These are phyloP conservation scores for Camelina neglecta DNA, from an alignment of 345 rosid genomes.

Conservation along the genomic window DNA sequence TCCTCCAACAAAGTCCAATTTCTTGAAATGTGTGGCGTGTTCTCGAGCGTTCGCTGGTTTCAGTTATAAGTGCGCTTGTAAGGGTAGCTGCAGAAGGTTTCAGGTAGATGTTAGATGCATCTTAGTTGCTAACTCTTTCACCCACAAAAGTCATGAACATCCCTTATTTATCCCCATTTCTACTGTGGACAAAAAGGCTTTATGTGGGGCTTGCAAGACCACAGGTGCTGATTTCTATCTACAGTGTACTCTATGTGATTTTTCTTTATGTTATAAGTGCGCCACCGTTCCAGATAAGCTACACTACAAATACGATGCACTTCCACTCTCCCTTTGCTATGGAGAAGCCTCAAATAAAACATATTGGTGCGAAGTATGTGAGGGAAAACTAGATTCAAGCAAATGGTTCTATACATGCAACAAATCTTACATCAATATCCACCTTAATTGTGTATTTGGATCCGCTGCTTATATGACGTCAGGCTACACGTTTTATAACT, in stretches of 20 bases:
- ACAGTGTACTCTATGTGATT: neutral
- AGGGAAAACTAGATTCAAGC: neutral
- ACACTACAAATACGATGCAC: neutral
- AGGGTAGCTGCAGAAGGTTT: neutral
- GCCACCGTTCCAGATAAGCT: slow-evolving; percentile 5
- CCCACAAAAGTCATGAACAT: slow-evolving; percentile 13
- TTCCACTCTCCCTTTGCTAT: neutral
- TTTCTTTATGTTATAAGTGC: neutral
- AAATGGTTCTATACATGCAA: neutral
- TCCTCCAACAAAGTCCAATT: neutral
- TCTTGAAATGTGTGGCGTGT: neutral
- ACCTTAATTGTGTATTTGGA: neutral
- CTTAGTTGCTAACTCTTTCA: neutral
- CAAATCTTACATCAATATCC: neutral
- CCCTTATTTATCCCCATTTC: slow-evolving; percentile 7
- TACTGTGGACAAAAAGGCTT: neutral
- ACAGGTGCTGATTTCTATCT: neutral
- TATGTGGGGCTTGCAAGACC: neutral
- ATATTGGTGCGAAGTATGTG: neutral
- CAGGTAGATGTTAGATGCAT: neutral
- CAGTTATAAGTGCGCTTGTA: slow-evolving; percentile 5
- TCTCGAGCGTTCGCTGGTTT: neutral
- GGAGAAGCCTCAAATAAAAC: neutral
- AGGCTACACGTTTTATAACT: neutral
- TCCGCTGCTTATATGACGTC: neutral